phyloP scores from a whole-genome alignment of 192 early-diverging fungal genomes.

The Rhizophagus sp. region DNA sequence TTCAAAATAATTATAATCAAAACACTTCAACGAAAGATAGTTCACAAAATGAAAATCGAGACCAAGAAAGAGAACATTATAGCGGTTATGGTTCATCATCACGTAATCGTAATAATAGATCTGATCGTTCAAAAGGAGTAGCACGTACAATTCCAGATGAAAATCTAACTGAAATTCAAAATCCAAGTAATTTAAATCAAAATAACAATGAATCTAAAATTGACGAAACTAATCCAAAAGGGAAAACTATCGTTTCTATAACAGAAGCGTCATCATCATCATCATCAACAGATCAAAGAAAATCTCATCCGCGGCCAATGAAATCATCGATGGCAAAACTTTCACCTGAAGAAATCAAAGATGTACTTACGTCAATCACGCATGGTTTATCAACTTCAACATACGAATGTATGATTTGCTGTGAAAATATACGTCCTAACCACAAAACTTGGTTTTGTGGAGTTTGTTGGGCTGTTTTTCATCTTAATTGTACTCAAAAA shows the following conservation, averaged over 20 bases:
- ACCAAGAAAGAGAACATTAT: background rate
- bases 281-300: background rate
- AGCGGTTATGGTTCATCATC: background rate
- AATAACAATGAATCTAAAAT: background rate
- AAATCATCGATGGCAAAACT: conserved; percentile 16
- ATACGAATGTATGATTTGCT: conserved; percentile 98
- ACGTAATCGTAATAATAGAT: background rate
- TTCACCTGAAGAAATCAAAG: conserved; percentile 40
- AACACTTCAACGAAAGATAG: background rate
- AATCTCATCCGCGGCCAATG: background rate
- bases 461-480: conserved; percentile 88
- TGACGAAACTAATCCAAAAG: background rate
- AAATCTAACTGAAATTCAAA: background rate
- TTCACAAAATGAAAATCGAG: background rate
- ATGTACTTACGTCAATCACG: conserved; percentile 66
- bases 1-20: background rate
- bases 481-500: conserved; percentile 79
- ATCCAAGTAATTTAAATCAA: background rate
- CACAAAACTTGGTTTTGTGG: conserved; percentile 86
- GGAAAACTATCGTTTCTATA: background rate
- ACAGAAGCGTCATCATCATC: conserved; percentile 6
- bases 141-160: background rate
- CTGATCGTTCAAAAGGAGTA: too few relatives aligned
- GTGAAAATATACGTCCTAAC: conserved; percentile 72
- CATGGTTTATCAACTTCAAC: conserved; percentile 63